Evolutionary conservation across 495 filamentous ascomycete genomes (phyloP).

Genomic region (Chaetomium tenue): DNA sequence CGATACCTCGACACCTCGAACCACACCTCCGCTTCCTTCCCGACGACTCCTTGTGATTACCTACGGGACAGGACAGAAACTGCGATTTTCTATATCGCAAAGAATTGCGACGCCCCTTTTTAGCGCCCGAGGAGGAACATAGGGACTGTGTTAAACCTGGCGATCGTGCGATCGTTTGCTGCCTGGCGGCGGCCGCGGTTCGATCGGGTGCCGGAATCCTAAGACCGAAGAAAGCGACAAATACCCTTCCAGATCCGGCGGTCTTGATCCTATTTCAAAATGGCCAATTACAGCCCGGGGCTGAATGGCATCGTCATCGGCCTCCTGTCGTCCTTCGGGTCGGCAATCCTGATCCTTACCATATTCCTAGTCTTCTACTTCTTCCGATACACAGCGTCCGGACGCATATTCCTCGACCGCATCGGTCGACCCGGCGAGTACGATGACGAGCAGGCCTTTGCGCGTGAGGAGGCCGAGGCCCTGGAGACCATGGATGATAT

Average conservation of each 20-base stretch:
- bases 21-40: not conserved
- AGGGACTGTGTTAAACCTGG: not conserved
- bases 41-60: not conserved
- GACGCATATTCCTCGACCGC: slow-evolving; percentile 89
- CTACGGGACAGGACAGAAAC: not conserved
- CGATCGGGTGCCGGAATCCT: slow-evolving; percentile 21
- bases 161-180: slow-evolving; percentile 24
- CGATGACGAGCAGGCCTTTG: slow-evolving; percentile 93
- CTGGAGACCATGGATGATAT: slow-evolving; percentile 95
- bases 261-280: slow-evolving; percentile 13
- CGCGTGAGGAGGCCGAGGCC: slow-evolving; percentile 89
- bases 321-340: slow-evolving; percentile 93
- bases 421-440: slow-evolving; percentile 93
- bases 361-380: slow-evolving; percentile 88
- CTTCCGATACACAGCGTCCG: slow-evolving; percentile 84
- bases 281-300: slow-evolving; percentile 37
- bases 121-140: not conserved
- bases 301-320: slow-evolving; percentile 87
- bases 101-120: not conserved
- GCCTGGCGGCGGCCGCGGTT: slow-evolving; percentile 26
- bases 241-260: not conserved
- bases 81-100: not conserved
- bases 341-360: slow-evolving; percentile 75
- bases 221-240: not conserved
- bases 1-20: not conserved